Conservation (phyloP, 2,329 filamentous ascomycete genomes). For the Rosellinia necatrix region DNA sequence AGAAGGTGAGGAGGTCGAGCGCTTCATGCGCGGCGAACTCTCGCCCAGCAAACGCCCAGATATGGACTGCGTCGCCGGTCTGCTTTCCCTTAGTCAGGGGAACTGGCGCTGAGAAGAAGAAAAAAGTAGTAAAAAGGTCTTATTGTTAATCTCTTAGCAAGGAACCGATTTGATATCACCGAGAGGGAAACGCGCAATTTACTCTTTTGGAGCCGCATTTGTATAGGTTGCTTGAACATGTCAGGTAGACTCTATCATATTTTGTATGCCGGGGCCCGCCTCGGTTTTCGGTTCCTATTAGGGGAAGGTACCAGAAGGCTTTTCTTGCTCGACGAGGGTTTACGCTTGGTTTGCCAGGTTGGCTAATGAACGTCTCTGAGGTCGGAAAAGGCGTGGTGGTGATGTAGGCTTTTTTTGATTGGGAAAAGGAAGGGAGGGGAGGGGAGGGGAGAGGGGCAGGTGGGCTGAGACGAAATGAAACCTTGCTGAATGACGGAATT, state of each 20-base stretch:
- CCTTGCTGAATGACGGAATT: conserved; percentile 11
- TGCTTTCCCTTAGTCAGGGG: conserved; percentile 88
- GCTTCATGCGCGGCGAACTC: conserved; percentile 71
- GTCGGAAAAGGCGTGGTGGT: not conserved
- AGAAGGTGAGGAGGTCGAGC: conserved; percentile 67
- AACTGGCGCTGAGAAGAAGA: conserved; percentile 69
- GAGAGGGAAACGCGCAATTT: no score
- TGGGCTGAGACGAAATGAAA: conserved; percentile 5
- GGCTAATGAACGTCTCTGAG: conserved; percentile 11
- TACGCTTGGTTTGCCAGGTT: conserved; percentile 10
- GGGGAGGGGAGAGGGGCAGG: not conserved
- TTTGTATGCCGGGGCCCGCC: no score
- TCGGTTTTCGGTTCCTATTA: no score
- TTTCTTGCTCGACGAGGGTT: not conserved
- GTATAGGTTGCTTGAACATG: no score
- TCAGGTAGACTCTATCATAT: no score
- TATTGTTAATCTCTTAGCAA: no score
- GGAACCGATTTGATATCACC: no score
- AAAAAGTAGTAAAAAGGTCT: no score
- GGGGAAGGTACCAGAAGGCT: no score
- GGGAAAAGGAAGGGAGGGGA: not conserved
- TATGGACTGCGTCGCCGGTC: conserved; percentile 85
- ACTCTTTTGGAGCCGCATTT: no score
- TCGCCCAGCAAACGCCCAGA: conserved; percentile 77
- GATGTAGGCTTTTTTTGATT: not conserved